These are phyloP conservation scores for Penicillium sp. DNA, from an alignment of 2,329 filamentous ascomycete genomes.

Conservation along the genomic window DNA sequence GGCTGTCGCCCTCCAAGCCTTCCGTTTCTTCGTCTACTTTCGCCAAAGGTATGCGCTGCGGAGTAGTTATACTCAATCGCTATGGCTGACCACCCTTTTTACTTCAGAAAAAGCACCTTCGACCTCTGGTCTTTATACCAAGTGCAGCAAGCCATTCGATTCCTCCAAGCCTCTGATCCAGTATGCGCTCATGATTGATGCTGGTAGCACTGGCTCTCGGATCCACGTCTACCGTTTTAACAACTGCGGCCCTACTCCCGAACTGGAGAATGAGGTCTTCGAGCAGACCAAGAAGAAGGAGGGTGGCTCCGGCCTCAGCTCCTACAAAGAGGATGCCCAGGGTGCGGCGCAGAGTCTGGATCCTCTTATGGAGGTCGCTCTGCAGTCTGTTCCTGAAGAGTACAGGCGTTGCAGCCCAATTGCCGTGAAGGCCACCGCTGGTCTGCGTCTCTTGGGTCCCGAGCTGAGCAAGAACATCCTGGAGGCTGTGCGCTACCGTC, in stretches of 20 bases:
- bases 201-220: conserved; percentile 92
- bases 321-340: conserved; percentile 79
- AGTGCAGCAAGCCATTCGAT: conserved; percentile 78
- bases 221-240: conserved; percentile 99
- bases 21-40: conserved; percentile 17
- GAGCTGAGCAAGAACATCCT: conserved; percentile 81
- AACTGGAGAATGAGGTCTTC: conserved; percentile 88
- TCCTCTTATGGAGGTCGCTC: conserved; percentile 76
- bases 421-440: conserved; percentile 96
- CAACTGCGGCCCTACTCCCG: conserved; percentile 93
- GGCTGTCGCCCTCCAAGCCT: conserved; percentile 46
- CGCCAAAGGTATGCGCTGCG: conserved; percentile 20
- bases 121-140: conserved; percentile 56
- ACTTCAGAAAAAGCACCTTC: conserved; percentile 24
- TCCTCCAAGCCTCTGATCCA: conserved; percentile 90
- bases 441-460: conserved; percentile 76
- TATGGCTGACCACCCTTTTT: background rate
- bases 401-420: conserved; percentile 89
- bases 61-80: background rate
- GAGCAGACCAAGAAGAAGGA: conserved; percentile 85
- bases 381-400: conserved; percentile 78
- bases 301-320: conserved; percentile 74
- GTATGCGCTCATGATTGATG: conserved; percentile 98
- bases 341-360: conserved; percentile 88
- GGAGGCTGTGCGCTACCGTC: conserved; percentile 71